Evolutionary conservation across 2,329 filamentous ascomycete genomes (phyloP).

Genomic region (Trichophyton simii): DNA sequence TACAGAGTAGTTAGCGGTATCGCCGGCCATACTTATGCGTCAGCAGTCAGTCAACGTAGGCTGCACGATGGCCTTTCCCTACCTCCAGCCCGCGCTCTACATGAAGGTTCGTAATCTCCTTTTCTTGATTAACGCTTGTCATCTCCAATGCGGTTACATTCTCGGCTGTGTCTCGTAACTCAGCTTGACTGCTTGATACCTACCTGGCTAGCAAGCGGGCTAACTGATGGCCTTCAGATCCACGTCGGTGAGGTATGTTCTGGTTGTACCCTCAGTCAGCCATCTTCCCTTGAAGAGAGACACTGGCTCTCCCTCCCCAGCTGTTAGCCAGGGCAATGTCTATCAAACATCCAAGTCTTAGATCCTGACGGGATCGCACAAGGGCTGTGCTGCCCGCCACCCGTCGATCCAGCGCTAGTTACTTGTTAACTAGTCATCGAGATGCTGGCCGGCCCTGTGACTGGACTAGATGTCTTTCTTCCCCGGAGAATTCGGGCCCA

Average conservation of each 20-base stretch:
- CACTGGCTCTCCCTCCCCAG: not conserved
- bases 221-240: not conserved
- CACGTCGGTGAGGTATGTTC: not conserved
- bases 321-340: not conserved
- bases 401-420: not conserved
- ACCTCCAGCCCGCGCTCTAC: conserved; percentile 1
- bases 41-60: too few species aligned
- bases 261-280: not conserved
- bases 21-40: not conserved
- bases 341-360: not conserved
- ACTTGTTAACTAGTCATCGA: not conserved
- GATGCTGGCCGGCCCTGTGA: not conserved
- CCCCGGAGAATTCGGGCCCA: not conserved
- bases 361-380: not conserved
- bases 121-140: too few species aligned
- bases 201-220: too few species aligned
- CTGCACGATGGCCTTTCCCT: not conserved
- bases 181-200: not conserved
- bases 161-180: not conserved
- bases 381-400: not conserved
- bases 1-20: not conserved
- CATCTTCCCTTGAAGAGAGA: not conserved
- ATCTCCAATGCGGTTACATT: not conserved
- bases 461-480: not conserved
- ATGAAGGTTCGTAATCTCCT: not conserved